A percentile compares a stretch with the other conserved stretches of the same genome.
Conservation (phyloP, 2,329 filamentous ascomycete genomes). For the Talaromyces sp. region DNA sequence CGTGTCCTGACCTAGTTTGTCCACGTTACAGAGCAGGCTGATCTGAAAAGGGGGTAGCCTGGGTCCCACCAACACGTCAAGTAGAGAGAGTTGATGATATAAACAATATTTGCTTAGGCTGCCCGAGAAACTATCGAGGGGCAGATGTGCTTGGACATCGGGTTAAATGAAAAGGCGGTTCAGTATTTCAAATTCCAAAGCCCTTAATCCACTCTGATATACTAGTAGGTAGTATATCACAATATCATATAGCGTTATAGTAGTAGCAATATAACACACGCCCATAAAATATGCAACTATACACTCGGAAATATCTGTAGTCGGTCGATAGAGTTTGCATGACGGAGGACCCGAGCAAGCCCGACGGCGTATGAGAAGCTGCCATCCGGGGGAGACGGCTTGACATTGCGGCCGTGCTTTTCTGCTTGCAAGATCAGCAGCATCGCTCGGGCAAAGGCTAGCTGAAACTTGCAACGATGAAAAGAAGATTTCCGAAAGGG, state of each 20-base stretch:
- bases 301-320: not conserved
- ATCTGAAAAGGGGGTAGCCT: not conserved
- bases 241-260: not conserved
- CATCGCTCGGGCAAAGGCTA: constrained; percentile 3
- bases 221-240: not conserved
- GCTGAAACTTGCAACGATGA: constrained; percentile 6
- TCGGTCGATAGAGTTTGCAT: not conserved
- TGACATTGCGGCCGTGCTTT: not conserved
- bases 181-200: not conserved
- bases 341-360: constrained; percentile 4
- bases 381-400: not conserved
- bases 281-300: not conserved
- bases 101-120: too few relatives aligned
- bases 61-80: too few relatives aligned
- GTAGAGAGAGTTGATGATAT: too few relatives aligned
- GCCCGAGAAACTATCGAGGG: not conserved
- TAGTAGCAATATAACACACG: not conserved
- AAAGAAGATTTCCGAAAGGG: not conserved
- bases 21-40: not conserved
- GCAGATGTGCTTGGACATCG: not conserved
- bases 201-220: not conserved
- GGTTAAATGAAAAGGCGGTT: not conserved
- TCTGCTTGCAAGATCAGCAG: not conserved
- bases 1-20: not conserved
- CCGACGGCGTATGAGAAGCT: constrained; percentile 1